phyloP scores from a whole-genome alignment of 2,329 filamentous ascomycete species.

The Clonostachys solani region DNA sequence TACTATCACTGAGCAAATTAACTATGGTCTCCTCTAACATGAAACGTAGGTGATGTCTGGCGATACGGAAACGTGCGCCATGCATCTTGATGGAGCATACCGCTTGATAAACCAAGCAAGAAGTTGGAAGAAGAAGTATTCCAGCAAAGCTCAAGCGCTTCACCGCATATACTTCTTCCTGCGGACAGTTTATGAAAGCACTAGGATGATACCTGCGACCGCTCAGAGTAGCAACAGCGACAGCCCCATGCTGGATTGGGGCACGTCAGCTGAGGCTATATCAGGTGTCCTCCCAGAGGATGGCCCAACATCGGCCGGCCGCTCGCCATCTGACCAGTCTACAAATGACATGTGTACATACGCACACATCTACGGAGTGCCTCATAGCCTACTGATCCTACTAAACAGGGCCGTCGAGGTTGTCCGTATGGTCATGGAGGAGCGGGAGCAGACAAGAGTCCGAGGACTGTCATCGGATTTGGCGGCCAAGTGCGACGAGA shows the following conservation, averaged over 20 bases:
- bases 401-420: slow-evolving; percentile 4
- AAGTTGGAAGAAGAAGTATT: slow-evolving; percentile 4
- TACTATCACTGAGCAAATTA: not conserved
- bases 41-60: slow-evolving; percentile 9
- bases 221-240: no score
- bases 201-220: not conserved
- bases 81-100: slow-evolving; percentile 7
- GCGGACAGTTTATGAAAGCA: slow-evolving; percentile 9
- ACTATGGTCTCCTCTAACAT: not conserved
- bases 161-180: slow-evolving; percentile 12
- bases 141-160: slow-evolving; percentile 3
- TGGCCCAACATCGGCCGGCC: no score
- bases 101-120: slow-evolving; percentile 6
- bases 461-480: slow-evolving; percentile 3
- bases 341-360: slow-evolving; percentile 1
- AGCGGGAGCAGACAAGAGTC: not conserved
- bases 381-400: slow-evolving; percentile 5
- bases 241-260: no score
- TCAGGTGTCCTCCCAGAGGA: no score
- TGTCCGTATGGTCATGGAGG: slow-evolving; percentile 1
- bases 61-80: slow-evolving; percentile 8
- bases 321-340: not conserved
- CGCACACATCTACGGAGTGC: slow-evolving; percentile 10
- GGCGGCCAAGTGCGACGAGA: slow-evolving; percentile 15
- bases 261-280: no score